A percentile compares a stretch with the other conserved stretches of the same genome.
Conservation (phyloP, 2,329 filamentous ascomycete genomes). For the Exophiala sp. region DNA sequence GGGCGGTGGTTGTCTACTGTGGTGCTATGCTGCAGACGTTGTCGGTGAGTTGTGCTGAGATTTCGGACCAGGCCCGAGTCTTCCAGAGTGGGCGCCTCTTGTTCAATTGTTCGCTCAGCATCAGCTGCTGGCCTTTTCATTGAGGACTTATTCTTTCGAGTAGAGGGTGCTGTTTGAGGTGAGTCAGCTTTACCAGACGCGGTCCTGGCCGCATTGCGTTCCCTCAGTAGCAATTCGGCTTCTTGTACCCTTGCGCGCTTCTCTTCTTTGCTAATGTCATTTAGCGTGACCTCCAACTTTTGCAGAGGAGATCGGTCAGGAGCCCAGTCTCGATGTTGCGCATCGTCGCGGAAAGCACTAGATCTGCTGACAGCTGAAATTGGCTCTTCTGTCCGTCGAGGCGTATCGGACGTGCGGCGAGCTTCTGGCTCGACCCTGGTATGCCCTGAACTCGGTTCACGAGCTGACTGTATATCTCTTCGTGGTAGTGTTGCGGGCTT, state of each 20-base stretch:
- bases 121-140: conserved; percentile 5
- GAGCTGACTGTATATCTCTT: conserved; percentile 10
- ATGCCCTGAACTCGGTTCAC: background rate
- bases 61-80: conserved; percentile 34
- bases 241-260: conserved; percentile 81
- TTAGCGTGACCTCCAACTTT: conserved; percentile 84
- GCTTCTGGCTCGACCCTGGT: conserved; percentile 7
- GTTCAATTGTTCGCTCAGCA: conserved; percentile 6
- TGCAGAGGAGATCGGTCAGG: conserved; percentile 86
- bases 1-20: conserved; percentile 31
- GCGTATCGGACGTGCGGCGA: conserved; percentile 10
- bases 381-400: conserved; percentile 15
- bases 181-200: background rate
- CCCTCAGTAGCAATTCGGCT: conserved; percentile 69
- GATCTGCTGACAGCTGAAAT: conserved; percentile 21
- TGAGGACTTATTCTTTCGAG: background rate
- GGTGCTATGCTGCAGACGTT: conserved; percentile 34
- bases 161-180: conserved; percentile 1
- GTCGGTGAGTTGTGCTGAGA: conserved; percentile 36
- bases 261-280: conserved; percentile 93
- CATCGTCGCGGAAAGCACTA: conserved; percentile 25
- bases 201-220: conserved; percentile 41
- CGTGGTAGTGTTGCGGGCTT: background rate
- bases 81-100: conserved; percentile 21
- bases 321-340: conserved; percentile 55